phyloP scores from a whole-genome alignment of 495 filamentous ascomycete species.

The Tuber calosporum region DNA sequence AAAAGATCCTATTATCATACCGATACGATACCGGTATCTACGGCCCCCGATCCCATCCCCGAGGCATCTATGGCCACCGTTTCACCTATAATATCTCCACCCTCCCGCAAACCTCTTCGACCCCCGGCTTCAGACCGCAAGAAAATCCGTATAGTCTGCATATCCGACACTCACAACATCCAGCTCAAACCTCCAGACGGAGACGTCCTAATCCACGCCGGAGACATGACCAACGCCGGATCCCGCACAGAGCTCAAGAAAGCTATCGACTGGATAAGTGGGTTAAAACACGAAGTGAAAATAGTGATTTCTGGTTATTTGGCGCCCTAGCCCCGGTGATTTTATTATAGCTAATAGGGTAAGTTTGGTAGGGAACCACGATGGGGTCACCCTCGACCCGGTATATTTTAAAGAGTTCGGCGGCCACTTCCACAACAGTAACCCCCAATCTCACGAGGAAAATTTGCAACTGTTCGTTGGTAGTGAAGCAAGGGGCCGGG shows the following conservation, averaged over 20 bases:
- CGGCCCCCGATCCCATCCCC: not conserved
- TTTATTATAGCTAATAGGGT: not conserved
- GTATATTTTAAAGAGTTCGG: conserved; percentile 17
- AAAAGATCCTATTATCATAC: not conserved
- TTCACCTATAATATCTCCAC: not conserved
- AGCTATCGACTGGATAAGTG: conserved; percentile 70
- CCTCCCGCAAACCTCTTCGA: not conserved
- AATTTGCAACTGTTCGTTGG: conserved; percentile 28
- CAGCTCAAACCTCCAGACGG: conserved; percentile 59
- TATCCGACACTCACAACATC: conserved; percentile 80
- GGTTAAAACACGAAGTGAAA: conserved; percentile 67
- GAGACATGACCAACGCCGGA: conserved; percentile 72
- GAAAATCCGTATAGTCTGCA: conserved; percentile 57
- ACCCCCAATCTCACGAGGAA: conserved; percentile 16
- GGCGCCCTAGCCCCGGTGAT: not conserved
- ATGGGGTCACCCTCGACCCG: conserved; percentile 32
- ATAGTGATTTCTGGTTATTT: conserved; percentile 75
- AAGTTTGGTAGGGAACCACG: conserved; percentile 29
- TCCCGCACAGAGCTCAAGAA: conserved; percentile 63
- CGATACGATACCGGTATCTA: too few species aligned
- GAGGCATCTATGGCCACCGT: not conserved
- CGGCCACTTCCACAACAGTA: conserved; percentile 17
- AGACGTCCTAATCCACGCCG: conserved; percentile 83
- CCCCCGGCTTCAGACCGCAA: not conserved
- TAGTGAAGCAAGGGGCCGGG: conserved; percentile 16